Percentiles rank a stretch among this genome's conserved stretches.
These are phyloP conservation scores for Penicillium verrucosum DNA, from an alignment of 2,329 filamentous ascomycete genomes.

Conservation along the genomic window DNA sequence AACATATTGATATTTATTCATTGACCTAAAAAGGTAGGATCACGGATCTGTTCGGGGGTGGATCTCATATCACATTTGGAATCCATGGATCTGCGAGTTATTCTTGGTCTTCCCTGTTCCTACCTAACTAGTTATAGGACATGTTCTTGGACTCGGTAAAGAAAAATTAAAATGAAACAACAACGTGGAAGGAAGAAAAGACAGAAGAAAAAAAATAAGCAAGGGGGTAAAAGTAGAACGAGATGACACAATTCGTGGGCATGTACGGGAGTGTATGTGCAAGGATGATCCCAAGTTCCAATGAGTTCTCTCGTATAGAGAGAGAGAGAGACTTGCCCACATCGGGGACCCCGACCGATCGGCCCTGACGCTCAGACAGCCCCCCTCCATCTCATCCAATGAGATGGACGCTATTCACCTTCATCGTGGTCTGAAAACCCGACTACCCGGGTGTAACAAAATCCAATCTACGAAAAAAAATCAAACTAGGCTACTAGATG, in stretches of 20 bases:
- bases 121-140: not conserved
- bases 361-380: conserved; percentile 5
- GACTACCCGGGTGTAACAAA: conserved; percentile 6
- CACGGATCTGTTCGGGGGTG: conserved; percentile 4
- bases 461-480: conserved; percentile 5
- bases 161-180: not conserved
- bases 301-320: conserved; percentile 1
- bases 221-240: conserved; percentile 11
- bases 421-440: not conserved
- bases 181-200: not conserved
- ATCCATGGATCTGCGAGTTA: not conserved
- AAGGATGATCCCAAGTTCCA: conserved; percentile 3
- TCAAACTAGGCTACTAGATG: conserved; percentile 6
- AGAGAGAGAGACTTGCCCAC: not conserved
- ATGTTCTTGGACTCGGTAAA: not conserved
- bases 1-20: not conserved
- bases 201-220: not conserved
- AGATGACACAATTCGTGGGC: conserved; percentile 5
- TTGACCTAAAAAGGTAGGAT: not conserved
- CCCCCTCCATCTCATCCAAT: conserved; percentile 6
- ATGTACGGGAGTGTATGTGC: not conserved
- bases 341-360: conserved; percentile 16
- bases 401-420: not conserved
- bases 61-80: conserved; percentile 3
- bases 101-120: not conserved